Percentiles rank a stretch among this genome's conserved stretches.
phyloP scores from a whole-genome alignment of 257 asterid species.

The Fraxinus quadrangulata region DNA sequence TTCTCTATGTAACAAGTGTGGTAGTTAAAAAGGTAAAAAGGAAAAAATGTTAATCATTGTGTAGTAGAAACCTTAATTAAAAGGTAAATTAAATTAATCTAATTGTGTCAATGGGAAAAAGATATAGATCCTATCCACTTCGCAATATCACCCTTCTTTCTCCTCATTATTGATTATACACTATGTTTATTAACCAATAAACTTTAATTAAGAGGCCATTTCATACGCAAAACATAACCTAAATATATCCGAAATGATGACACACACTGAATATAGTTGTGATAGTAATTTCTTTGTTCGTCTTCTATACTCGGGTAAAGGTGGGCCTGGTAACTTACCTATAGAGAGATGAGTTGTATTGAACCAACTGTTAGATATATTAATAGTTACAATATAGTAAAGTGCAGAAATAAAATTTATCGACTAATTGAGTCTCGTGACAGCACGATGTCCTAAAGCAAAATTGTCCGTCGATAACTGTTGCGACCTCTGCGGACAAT shows the following conservation, averaged over 20 bases:
- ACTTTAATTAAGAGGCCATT: not conserved
- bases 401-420: no score
- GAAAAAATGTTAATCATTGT: not conserved
- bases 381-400: no score
- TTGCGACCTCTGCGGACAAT: no score
- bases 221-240: not conserved
- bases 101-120: not conserved
- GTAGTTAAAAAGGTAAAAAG: not conserved
- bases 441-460: no score
- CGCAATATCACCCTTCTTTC: not conserved
- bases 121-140: not conserved
- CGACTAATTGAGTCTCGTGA: no score
- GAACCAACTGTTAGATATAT: no score
- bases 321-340: no score
- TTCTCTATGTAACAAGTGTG: not conserved
- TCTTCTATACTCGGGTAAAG: no score
- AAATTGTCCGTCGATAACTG: no score
- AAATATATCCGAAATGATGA: not conserved
- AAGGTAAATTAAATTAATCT: not conserved
- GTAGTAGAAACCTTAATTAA: not conserved
- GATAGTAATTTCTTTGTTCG: no score
- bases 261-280: no score
- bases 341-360: no score
- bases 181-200: not conserved
- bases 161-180: not conserved